Evolutionary conservation across 2,329 filamentous ascomycete genomes (phyloP), one percentile per base, ranked within the genome.

Genomic region (Phialophora expanda): DNA sequence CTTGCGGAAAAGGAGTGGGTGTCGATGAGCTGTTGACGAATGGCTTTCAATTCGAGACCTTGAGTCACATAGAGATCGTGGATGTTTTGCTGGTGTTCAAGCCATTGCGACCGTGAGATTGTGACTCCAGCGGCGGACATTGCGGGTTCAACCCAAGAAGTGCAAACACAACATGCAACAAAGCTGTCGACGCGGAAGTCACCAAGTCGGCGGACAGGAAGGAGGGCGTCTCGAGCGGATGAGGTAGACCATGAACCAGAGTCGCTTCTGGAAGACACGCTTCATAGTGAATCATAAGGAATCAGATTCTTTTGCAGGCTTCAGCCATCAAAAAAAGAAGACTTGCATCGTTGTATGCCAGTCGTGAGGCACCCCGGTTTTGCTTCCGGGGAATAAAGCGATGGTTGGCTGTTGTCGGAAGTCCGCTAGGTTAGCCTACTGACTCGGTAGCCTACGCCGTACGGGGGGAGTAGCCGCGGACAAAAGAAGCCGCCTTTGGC

Each of bases 1-100:
- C 62, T 64, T 20, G 57, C 56, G n/a, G 24, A 11, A 44, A 65
- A 65, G 4, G 26, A 24, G 28, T 12, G 44, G 12, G 12, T 4
- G n/a, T 63, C 41, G 26, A 26, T 11, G 32, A 63, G 61, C 8
- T 56, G 17, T 41, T 56, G 32, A 26, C 61, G 46, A n/a, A 61
- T 26, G 12, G n/a, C n/a, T 22, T 61, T 54, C 30, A 61, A 41
- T 3, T 28, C 20, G 6, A 38, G 20, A 12, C 22, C 9, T 32
- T 61, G 48, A 4, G 6, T n/a, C 1, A 61, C 24, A 28, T 61
- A 61, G 30, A 61, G 59, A 22, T 55, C 24, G 28, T 50, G 17
- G 12, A 59, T 59, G 12, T 22, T 48, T 11, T 24, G 34, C 44
- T 59, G 20, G 24, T 61, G 58, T 24, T 54, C 14, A 12, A 38